A percentile compares a stretch with the other conserved stretches of the same genome.
Conservation (phyloP, 2,329 filamentous ascomycete genomes). For the Apiospora phragmitis region DNA sequence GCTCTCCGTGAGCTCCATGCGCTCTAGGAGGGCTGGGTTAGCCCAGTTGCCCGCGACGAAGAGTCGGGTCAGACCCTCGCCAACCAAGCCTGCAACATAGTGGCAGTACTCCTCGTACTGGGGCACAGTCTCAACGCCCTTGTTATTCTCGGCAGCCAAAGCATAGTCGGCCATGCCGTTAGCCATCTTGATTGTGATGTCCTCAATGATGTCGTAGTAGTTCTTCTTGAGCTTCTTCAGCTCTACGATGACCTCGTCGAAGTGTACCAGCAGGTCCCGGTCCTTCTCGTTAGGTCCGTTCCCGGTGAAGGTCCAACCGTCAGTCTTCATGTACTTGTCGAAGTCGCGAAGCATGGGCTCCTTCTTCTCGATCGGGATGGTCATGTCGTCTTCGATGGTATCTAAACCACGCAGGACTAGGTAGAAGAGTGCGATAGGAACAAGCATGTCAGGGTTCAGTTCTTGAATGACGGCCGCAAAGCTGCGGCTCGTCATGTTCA, state of each 20-base stretch:
- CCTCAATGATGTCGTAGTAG: constrained; percentile 85
- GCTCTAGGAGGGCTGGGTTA: constrained; percentile 78
- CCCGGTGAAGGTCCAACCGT: constrained; percentile 87
- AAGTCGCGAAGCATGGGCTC: constrained; percentile 85
- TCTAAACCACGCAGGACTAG: constrained; percentile 88
- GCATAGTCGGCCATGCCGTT: constrained; percentile 98
- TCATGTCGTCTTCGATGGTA: constrained; percentile 99
- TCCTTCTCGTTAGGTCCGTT: constrained; percentile 94
- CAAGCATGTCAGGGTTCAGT: constrained; percentile 88
- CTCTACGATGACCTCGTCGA: constrained; percentile 82
- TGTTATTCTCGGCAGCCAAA: constrained; percentile 74
- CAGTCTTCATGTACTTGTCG: constrained; percentile 72
- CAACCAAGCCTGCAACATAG: constrained; percentile 97
- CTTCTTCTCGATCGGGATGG: constrained; percentile 77
- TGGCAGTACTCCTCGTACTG: constrained; percentile 98
- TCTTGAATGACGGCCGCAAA: constrained; percentile 94
- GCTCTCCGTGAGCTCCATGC: constrained; percentile 81
- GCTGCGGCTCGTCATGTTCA: constrained; percentile 87
- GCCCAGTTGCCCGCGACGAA: constrained; percentile 87
- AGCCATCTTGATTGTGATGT: constrained; percentile 93
- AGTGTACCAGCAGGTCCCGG: constrained; percentile 86
- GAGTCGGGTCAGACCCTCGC: constrained; percentile 85
- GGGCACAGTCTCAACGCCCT: constrained; percentile 78
- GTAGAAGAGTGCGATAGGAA: constrained; percentile 91
- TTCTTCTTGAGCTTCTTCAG: constrained; percentile 83